Evolutionary conservation across 306 rosid genomes (phyloP).

Genomic region (Gillenia trifoliata): DNA sequence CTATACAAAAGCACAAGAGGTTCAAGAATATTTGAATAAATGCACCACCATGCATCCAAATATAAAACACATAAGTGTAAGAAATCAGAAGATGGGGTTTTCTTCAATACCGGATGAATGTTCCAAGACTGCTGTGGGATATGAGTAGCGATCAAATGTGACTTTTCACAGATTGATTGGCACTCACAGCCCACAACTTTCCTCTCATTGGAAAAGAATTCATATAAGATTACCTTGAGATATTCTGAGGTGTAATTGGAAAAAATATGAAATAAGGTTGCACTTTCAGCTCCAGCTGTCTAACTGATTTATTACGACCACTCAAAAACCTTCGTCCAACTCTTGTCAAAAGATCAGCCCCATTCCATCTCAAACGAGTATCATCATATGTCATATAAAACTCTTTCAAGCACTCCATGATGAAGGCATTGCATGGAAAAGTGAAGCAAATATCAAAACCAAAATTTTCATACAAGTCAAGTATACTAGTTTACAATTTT

Average conservation of each 20-base stretch:
- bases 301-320: conserved; percentile 23
- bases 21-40: not conserved
- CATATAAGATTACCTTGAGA: too few relatives aligned
- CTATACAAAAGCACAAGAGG: too few relatives aligned
- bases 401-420: too few relatives aligned
- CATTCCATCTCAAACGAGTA: conserved; percentile 80
- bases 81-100: not conserved
- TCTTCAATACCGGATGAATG: not conserved
- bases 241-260: conserved; percentile 66
- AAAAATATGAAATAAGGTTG: conserved; percentile 54
- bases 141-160: not conserved
- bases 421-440: too few relatives aligned
- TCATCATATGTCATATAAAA: too few relatives aligned
- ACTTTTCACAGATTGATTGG: too few relatives aligned
- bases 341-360: conserved; percentile 87
- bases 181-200: too few relatives aligned
- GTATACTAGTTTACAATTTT: too few relatives aligned
- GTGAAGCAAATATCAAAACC: too few relatives aligned
- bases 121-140: not conserved
- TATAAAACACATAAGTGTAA: not conserved
- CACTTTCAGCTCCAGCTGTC: conserved; percentile 52
- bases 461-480: too few relatives aligned
- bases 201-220: too few relatives aligned
- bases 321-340: conserved; percentile 52
- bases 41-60: not conserved